phyloP scores from a whole-genome alignment of 2,329 filamentous ascomycete species.

The Xylaria digitata region DNA sequence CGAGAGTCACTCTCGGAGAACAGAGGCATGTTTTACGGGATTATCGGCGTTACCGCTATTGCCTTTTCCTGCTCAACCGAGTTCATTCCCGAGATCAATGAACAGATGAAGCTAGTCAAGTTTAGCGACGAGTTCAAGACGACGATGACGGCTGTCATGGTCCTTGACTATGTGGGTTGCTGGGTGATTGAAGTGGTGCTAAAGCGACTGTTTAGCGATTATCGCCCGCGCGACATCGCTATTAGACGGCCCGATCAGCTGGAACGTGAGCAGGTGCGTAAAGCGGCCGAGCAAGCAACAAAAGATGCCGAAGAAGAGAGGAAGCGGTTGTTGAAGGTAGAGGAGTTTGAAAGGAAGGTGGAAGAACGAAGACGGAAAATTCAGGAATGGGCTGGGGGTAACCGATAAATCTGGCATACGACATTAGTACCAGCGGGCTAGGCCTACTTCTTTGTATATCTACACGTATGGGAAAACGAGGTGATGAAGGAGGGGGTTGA shows the following conservation, averaged over 20 bases:
- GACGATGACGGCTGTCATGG: constrained; percentile 86
- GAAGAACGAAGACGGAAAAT: constrained; percentile 62
- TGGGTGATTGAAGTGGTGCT: constrained; percentile 87
- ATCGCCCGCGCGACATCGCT: constrained; percentile 92
- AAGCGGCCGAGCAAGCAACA: constrained; percentile 65
- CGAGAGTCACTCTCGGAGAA: constrained; percentile 96
- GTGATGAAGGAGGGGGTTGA: constrained; percentile 5
- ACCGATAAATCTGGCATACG: not conserved
- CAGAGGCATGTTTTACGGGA: constrained; percentile 97
- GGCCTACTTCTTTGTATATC: not conserved
- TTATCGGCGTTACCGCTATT: constrained; percentile 87
- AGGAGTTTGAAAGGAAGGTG: constrained; percentile 69
- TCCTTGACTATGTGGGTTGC: constrained; percentile 87
- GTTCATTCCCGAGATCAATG: constrained; percentile 94
- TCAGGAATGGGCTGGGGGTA: constrained; percentile 58
- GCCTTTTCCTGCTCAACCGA: constrained; percentile 96
- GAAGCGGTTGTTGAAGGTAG: constrained; percentile 65
- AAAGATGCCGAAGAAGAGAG: constrained; percentile 64
- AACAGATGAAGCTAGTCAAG: constrained; percentile 90
- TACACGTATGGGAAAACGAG: not conserved
- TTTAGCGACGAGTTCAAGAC: constrained; percentile 90
- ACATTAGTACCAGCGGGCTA: not conserved
- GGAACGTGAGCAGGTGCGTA: constrained; percentile 76
- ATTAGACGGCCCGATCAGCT: constrained; percentile 87
- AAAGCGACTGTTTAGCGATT: constrained; percentile 90